These are phyloP conservation scores for Dunaliella primolecta DNA, from an alignment of 139 green algal species.

Conservation along the genomic window DNA sequence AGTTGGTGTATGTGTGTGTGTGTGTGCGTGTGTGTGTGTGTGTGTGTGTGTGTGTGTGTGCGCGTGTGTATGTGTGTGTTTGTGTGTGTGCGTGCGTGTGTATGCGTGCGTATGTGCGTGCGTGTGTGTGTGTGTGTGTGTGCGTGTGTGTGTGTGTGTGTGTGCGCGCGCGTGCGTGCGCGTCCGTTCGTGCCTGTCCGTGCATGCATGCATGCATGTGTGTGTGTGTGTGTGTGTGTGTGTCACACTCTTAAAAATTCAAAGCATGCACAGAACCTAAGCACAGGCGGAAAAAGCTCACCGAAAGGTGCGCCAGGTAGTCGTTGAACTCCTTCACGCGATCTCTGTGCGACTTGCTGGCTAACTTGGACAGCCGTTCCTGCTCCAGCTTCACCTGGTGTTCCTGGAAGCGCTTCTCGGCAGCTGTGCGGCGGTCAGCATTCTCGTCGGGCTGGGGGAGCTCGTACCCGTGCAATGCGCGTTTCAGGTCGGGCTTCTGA, in stretches of 20 bases:
- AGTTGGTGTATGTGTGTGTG: too few species aligned
- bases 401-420: slow-evolving; percentile 57
- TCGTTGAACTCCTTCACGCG: slow-evolving; percentile 84
- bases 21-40: too few species aligned
- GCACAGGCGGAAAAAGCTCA: neutral
- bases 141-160: neutral
- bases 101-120: neutral
- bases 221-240: neutral
- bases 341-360: slow-evolving; percentile 77
- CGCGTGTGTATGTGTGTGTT: neutral
- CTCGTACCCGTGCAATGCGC: slow-evolving; percentile 42
- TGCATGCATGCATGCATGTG: neutral
- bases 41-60: too few species aligned
- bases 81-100: neutral
- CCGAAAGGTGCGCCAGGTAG: slow-evolving; percentile 63
- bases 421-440: slow-evolving; percentile 74
- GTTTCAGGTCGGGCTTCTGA: slow-evolving; percentile 13
- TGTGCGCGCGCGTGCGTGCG: neutral
- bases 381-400: slow-evolving; percentile 62
- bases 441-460: slow-evolving; percentile 22
- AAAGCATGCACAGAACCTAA: neutral
- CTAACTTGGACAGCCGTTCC: slow-evolving; percentile 60
- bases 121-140: neutral
- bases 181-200: too few species aligned
- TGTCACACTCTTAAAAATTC: neutral